Conservation (phyloP, 2,329 filamentous ascomycete genomes). For the Chrysosporium queenslandicum region DNA sequence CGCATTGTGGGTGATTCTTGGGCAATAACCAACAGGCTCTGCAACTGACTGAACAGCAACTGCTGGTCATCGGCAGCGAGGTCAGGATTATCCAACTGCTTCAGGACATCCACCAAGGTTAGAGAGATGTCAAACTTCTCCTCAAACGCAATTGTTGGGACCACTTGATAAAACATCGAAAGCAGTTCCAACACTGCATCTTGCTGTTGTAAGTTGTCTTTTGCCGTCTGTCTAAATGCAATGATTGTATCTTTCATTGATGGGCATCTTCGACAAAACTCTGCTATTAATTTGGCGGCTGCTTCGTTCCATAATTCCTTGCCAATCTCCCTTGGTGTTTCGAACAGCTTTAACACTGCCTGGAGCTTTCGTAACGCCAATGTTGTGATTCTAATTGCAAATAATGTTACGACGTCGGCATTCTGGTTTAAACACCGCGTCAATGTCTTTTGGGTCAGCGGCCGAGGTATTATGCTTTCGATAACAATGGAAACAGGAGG, state of each 20-base stretch:
- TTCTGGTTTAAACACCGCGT: constrained; percentile 68
- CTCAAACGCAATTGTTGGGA: constrained; percentile 67
- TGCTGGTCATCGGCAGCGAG: constrained; percentile 42
- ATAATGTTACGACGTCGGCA: constrained; percentile 70
- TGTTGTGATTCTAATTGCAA: constrained; percentile 69
- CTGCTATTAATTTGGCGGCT: constrained; percentile 54
- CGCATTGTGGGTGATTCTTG: constrained; percentile 72
- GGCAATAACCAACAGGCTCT: constrained; percentile 72
- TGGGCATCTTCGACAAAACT: constrained; percentile 70
- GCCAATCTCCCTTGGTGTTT: constrained; percentile 36
- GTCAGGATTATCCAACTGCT: constrained; percentile 44
- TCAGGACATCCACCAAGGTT: constrained; percentile 59
- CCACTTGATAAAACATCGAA: constrained; percentile 71
- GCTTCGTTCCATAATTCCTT: constrained; percentile 59
- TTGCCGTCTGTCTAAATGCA: constrained; percentile 58
- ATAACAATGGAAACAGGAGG: constrained; percentile 70
- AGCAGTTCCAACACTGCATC: constrained; percentile 71
- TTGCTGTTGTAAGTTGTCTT: constrained; percentile 62
- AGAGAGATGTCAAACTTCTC: constrained; percentile 83
- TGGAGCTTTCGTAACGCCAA: constrained; percentile 70
- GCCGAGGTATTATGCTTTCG: constrained; percentile 75
- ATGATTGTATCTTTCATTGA: constrained; percentile 70
- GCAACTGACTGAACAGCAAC: constrained; percentile 61
- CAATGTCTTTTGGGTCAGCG: constrained; percentile 69
- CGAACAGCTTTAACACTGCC: constrained; percentile 52